A percentile compares a stretch with the other conserved stretches of the same genome.
phyloP scores from a whole-genome alignment of 441 rosid genomes.

The Biscutella laevigata region DNA sequence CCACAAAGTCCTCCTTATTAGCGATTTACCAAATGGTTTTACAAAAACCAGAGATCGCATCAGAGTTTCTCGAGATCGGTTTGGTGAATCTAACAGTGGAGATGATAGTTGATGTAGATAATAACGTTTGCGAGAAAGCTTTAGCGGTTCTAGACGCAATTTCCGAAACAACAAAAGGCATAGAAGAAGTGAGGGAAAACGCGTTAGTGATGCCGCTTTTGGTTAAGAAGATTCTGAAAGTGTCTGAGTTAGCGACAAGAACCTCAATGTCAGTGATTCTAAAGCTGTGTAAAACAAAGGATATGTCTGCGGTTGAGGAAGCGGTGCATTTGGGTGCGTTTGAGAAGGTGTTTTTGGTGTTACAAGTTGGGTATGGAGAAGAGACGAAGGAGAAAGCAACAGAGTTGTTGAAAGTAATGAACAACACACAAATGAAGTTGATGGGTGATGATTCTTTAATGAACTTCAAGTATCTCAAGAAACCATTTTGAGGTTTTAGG shows the following conservation, averaged over 20 bases:
- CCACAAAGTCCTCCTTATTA: slow-evolving; percentile 43
- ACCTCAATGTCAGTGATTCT: slow-evolving; percentile 42
- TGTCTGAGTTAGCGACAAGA: slow-evolving; percentile 52
- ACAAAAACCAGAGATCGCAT: slow-evolving; percentile 1
- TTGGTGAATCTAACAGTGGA: slow-evolving; percentile 42
- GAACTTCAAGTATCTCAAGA: too few relatives aligned
- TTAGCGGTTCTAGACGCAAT: slow-evolving; percentile 49
- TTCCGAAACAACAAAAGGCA: slow-evolving; percentile 34
- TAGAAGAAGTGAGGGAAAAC: slow-evolving; percentile 28
- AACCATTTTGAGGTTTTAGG: too few relatives aligned
- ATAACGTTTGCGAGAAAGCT: slow-evolving; percentile 45
- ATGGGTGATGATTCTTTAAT: too few relatives aligned
- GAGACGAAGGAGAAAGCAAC: slow-evolving; percentile 58
- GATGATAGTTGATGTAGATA: slow-evolving; percentile 33
- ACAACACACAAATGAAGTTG: too few relatives aligned
- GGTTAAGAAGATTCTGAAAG: slow-evolving; percentile 55
- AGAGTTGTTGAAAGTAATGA: slow-evolving; percentile 52
- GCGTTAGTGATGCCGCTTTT: slow-evolving; percentile 43
- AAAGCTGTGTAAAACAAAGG: slow-evolving; percentile 41
- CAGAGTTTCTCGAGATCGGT: slow-evolving; percentile 40
- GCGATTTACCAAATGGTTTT: slow-evolving; percentile 36
- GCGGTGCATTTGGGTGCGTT: slow-evolving; percentile 62
- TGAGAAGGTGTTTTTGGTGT: slow-evolving; percentile 56
- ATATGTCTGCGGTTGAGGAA: slow-evolving; percentile 30
- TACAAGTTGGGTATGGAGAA: slow-evolving; percentile 61